These are phyloP conservation scores for Cryptococcus wingfieldii DNA, from an alignment of 1,284 basidiomycete genomes.

Conservation along the genomic window DNA sequence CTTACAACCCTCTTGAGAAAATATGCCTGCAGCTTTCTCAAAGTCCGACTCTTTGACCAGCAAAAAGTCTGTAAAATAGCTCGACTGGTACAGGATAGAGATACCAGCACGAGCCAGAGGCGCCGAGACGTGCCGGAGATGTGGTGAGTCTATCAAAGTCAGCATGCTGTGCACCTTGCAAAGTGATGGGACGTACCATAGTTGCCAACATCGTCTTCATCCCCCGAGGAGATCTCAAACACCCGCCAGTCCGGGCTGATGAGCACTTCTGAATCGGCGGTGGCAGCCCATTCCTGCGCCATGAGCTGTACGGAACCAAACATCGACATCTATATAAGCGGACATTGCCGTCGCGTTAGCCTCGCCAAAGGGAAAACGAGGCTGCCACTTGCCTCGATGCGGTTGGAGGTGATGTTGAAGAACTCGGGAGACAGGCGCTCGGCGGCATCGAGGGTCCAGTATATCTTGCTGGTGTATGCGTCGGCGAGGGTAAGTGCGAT, in stretches of 20 bases:
- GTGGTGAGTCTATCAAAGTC: conserved; percentile 35
- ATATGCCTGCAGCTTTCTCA: conserved; percentile 31
- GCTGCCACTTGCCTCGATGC: conserved; percentile 34
- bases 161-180: neutral
- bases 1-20: conserved; percentile 38
- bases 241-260: conserved; percentile 41
- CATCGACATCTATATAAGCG: conserved; percentile 34
- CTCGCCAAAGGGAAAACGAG: neutral
- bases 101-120: conserved; percentile 73
- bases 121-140: conserved; percentile 67
- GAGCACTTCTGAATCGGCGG: conserved; percentile 18
- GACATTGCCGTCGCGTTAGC: neutral
- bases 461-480: conserved; percentile 27
- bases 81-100: conserved; percentile 77
- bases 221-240: conserved; percentile 41
- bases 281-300: conserved; percentile 25
- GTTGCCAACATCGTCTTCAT: conserved; percentile 29
- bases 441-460: conserved; percentile 40
- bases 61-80: conserved; percentile 78
- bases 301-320: conserved; percentile 35
- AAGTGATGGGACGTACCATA: conserved; percentile 26
- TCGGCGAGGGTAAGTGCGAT: conserved; percentile 13
- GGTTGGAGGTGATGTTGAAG: conserved; percentile 43
- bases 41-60: conserved; percentile 53
- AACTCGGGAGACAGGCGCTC: conserved; percentile 28